Evolutionary conservation across 129 eudicot species (phyloP), one percentile per base, ranked within the genome.

Genomic region (Heracleum sosnowskyi): DNA sequence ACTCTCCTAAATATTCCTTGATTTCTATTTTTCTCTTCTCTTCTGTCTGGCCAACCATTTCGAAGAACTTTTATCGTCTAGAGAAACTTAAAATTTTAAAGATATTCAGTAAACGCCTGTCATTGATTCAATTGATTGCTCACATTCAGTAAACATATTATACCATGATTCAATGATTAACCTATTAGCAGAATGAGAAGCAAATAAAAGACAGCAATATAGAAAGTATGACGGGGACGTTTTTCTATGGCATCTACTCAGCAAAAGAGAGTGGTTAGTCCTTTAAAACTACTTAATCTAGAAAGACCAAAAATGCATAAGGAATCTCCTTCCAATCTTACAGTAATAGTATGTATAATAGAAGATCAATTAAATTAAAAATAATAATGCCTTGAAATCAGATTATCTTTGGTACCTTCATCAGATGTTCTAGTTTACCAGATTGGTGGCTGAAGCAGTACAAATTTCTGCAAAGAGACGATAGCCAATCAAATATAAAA

Each of bases 371-470:
- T 0, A 22, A 8, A 7, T 20, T 0, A 22, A 8, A 7, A 22
- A 55, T 7, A 68, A 34, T 13, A 33, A 5, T 68, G 17, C 73
- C 18, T 4, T 68, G 7, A 31, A 6, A 68, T 63, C 12, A 33
- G 73, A 66, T 15, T 15, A 31, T 66, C 39, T 28, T 64, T 12
- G 7, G 51, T 82, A 93, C 99, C 99, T 95, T 95, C 96, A 95
- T 90, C 71, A 95, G 86, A 85, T 95, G 93, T 87, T 95, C 98
- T 31, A 95, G 85, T 85, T 95, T 90, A 77, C 97, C 94, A 39
- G 98, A 88, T 77, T 91, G 96, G 83, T 90, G 83, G 81, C 97
- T 95, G 87, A 95, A 95, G 85, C 98, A 91, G 85, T 95, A 91
- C 86, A 91, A 29, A 79, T 88, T 95, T 86, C 97, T 93, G 91